phyloP scores from a whole-genome alignment of 306 rosid genomes.

The Sechiopsis laciniata region DNA sequence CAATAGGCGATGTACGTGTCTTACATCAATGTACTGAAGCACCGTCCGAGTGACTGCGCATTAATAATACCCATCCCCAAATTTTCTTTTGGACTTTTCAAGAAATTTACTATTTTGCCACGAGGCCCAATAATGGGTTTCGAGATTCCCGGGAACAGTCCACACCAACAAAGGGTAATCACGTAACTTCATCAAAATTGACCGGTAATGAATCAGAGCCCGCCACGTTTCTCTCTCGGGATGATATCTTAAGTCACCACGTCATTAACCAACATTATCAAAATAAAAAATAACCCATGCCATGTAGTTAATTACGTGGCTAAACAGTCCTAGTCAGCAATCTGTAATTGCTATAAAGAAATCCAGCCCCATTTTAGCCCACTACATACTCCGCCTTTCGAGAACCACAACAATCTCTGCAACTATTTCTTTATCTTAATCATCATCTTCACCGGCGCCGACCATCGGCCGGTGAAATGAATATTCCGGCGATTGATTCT shows the following conservation, averaged over 20 bases:
- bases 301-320: conserved; percentile 14
- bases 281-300: background rate
- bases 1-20: conserved; percentile 6
- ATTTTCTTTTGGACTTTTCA: conserved; percentile 3
- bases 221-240: conserved; percentile 7
- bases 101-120: conserved; percentile 15
- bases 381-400: conserved; percentile 6
- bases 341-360: conserved; percentile 2
- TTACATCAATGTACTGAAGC: conserved; percentile 7
- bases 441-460: conserved; percentile 17
- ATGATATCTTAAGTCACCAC: background rate
- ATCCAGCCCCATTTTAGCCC: conserved; percentile 7
- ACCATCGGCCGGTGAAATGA: conserved; percentile 54
- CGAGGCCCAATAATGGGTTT: background rate
- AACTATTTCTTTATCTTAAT: background rate
- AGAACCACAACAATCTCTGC: conserved; percentile 9
- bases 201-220: background rate
- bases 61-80: conserved; percentile 15
- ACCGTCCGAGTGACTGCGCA: conserved; percentile 20
- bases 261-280: no score
- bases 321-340: background rate
- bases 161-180: background rate
- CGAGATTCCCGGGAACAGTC: conserved; percentile 19
- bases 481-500: conserved; percentile 39
- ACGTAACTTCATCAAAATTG: background rate